Evolutionary conservation across 2,329 filamentous ascomycete species (phyloP), one percentile per base, ranked within the genome.

Genomic region (Neonectria sp.): DNA sequence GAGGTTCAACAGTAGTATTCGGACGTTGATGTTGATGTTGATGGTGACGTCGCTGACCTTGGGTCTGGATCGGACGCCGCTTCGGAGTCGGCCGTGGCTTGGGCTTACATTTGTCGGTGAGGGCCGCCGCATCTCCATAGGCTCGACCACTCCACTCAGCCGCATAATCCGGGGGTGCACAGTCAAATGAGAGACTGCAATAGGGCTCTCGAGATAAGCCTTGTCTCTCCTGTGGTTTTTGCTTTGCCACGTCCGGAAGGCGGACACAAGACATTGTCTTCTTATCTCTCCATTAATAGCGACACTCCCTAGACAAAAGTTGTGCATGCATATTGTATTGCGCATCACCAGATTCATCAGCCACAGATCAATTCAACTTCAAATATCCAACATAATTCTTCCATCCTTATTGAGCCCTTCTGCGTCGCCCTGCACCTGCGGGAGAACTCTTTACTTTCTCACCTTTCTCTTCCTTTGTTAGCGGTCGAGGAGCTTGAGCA

Each of bases 141-240:
- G 48, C 17, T 12, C 46, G 6, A 1, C 6, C 48, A 35, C 51
- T 35, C 51, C 51, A 53, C 51, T 11, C 31, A 6, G 12, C 29
- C 13, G 51, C 51, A 35, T 35, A 53, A 53, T 53, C 51, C 51
- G n/a, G 51, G 51, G 51, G 51, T 24, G 33, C 51, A 53, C 31
- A 24, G 21, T 6, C 12, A 52, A 52, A 33, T 4, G 15, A 33
- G 21, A 52, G 17, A 2, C n/a, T 52, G 17, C 37, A 24, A 52
- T 52, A 24, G 27, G 49, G 49, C 31, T 52, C 17, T n/a, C 31
- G 3, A 13, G 51, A 53, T 53, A 53, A 35, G 51, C 31, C 31
- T 1, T 11, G 51, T 35, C n/a, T 53, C 31, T 35, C n/a, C 11
- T 7, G 31, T n/a, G n/a, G 8, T 9, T 9, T 7, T 21, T 21